phyloP scores from a whole-genome alignment of 805 yeast genomes.

The Yarrowia bubula region DNA sequence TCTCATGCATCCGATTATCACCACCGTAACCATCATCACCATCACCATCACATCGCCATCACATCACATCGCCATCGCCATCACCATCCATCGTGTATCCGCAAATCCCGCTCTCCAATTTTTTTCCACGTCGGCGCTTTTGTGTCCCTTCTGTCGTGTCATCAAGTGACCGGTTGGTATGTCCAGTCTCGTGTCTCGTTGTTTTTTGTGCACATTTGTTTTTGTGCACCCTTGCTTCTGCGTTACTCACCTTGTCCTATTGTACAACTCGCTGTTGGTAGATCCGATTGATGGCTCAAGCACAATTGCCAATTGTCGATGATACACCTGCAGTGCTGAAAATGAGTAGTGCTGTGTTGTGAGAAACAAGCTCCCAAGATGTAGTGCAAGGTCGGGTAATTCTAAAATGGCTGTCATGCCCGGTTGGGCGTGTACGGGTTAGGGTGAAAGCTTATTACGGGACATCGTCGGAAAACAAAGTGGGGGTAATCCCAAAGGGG shows the following conservation, averaged over 20 bases:
- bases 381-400: slow-evolving; percentile 26
- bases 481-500: slow-evolving; percentile 3
- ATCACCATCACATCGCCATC: neutral
- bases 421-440: slow-evolving; percentile 1
- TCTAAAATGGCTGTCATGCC: slow-evolving; percentile 19
- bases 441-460: neutral
- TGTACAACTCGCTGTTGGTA: neutral
- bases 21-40: neutral
- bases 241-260: neutral
- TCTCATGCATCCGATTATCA: neutral
- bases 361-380: slow-evolving; percentile 11
- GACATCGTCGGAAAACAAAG: slow-evolving; percentile 2
- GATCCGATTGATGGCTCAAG: slow-evolving; percentile 9
- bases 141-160: neutral
- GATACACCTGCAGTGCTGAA: slow-evolving; percentile 3
- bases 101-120: too few species aligned
- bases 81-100: neutral
- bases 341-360: slow-evolving; percentile 20
- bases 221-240: neutral
- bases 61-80: neutral
- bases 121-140: too few species aligned
- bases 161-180: neutral
- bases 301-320: slow-evolving; percentile 19
- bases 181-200: neutral
- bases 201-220: too few species aligned